Percentiles rank a stretch among this genome's conserved stretches.
These are phyloP conservation scores for Pestalotiopsis sp. DNA, from an alignment of 2,329 filamentous ascomycete species.

Conservation along the genomic window DNA sequence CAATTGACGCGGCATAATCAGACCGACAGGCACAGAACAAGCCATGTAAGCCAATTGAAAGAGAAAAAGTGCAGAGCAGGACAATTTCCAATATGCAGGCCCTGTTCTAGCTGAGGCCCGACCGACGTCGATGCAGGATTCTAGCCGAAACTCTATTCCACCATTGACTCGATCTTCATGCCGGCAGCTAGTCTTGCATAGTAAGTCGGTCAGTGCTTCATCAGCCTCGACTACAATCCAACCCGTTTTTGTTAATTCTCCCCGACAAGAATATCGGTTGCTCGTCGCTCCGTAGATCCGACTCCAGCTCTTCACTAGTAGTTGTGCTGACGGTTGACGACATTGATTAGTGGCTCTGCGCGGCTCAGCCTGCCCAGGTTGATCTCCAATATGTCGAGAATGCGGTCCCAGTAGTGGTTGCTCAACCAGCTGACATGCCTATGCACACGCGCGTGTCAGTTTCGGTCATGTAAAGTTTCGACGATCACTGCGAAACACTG, in stretches of 20 bases:
- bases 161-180: neutral
- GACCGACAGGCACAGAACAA: neutral
- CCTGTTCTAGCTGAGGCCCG: neutral
- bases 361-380: constrained; percentile 32
- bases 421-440: constrained; percentile 33
- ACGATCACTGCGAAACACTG: too few relatives aligned
- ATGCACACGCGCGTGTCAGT: neutral
- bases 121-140: neutral
- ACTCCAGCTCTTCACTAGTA: constrained; percentile 24
- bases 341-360: constrained; percentile 31
- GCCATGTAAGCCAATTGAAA: neutral
- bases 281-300: neutral
- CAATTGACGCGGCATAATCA: neutral
- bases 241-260: neutral
- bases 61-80: too few relatives aligned
- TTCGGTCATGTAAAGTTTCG: neutral
- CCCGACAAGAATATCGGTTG: neutral
- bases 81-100: neutral
- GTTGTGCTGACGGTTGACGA: constrained; percentile 31
- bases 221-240: neutral
- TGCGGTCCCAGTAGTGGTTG: constrained; percentile 25
- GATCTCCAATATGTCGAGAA: constrained; percentile 29
- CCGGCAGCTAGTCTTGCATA: neutral
- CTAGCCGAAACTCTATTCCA: neutral
- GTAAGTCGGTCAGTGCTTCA: neutral